phyloP scores from a whole-genome alignment of 306 rosid species.

The Psophocarpus tetragonolobus region DNA sequence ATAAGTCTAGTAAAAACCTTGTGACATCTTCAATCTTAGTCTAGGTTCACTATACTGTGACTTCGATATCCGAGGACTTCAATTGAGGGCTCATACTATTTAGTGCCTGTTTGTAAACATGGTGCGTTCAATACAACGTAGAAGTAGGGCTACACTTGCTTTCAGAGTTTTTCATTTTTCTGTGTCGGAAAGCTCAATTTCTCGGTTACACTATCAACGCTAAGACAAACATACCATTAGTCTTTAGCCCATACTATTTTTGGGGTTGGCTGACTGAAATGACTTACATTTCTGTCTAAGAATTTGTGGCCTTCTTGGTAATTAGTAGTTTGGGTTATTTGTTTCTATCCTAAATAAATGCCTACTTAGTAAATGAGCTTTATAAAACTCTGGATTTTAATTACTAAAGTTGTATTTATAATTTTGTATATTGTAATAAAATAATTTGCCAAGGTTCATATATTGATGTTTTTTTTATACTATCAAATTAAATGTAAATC shows the following conservation, averaged over 20 bases:
- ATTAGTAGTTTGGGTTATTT: neutral
- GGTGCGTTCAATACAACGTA: too few relatives aligned
- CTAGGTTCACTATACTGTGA: neutral
- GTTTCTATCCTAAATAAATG: neutral
- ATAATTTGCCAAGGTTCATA: neutral
- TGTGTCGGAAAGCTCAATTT: too few relatives aligned
- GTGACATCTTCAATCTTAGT: neutral
- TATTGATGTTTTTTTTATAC: neutral
- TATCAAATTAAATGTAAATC: slow-evolving; percentile 10
- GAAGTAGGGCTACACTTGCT: too few relatives aligned
- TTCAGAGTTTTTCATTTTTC: too few relatives aligned
- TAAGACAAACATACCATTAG: too few relatives aligned
- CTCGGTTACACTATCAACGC: too few relatives aligned
- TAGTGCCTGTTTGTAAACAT: too few relatives aligned
- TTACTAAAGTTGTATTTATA: neutral
- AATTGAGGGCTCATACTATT: neutral
- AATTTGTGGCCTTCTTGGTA: neutral
- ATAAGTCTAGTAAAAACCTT: neutral
- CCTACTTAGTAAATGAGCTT: neutral
- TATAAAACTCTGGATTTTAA: neutral
- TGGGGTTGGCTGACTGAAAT: neutral
- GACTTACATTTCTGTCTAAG: slow-evolving; percentile 4
- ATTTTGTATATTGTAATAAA: neutral
- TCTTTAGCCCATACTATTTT: neutral
- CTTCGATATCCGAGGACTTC: neutral